A percentile compares a stretch with the other conserved stretches of the same genome.
Conservation (phyloP, 2,329 filamentous ascomycete genomes). For the Verticillium klebahnii region DNA sequence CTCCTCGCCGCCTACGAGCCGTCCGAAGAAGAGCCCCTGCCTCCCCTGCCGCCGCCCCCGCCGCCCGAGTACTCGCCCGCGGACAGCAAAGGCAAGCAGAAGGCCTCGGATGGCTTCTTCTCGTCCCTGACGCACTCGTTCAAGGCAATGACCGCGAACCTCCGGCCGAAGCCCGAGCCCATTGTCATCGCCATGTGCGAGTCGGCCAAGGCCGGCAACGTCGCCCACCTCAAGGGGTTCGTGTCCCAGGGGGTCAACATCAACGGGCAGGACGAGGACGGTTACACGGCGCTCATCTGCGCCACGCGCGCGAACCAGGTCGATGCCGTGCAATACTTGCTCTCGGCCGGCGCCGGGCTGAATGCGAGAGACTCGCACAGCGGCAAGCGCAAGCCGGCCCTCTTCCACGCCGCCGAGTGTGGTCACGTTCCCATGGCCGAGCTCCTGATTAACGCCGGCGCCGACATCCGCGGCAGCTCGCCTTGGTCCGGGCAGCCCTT, state of each 20-base stretch:
- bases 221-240: slow-evolving; percentile 25
- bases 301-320: slow-evolving; percentile 26
- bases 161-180: slow-evolving; percentile 30
- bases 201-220: slow-evolving; percentile 25
- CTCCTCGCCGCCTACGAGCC: background rate
- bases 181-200: slow-evolving; percentile 31
- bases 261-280: slow-evolving; percentile 29
- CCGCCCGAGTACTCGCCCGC: background rate
- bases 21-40: background rate
- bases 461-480: slow-evolving; percentile 23
- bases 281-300: slow-evolving; percentile 27
- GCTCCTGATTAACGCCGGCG: slow-evolving; percentile 16
- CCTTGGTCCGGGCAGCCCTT: slow-evolving; percentile 20
- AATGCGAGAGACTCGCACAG: slow-evolving; percentile 10
- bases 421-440: slow-evolving; percentile 10
- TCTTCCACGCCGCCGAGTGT: slow-evolving; percentile 16
- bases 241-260: slow-evolving; percentile 29
- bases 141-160: slow-evolving; percentile 26
- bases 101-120: slow-evolving; percentile 12
- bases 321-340: slow-evolving; percentile 24
- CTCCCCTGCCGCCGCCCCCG: background rate
- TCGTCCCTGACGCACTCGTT: slow-evolving; percentile 27
- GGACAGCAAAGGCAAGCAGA: slow-evolving; percentile 8
- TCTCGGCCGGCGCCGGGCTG: slow-evolving; percentile 24
- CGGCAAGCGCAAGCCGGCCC: slow-evolving; percentile 15